Conservation (phyloP, 257 asterid species). For the Cruciata laevipes region DNA sequence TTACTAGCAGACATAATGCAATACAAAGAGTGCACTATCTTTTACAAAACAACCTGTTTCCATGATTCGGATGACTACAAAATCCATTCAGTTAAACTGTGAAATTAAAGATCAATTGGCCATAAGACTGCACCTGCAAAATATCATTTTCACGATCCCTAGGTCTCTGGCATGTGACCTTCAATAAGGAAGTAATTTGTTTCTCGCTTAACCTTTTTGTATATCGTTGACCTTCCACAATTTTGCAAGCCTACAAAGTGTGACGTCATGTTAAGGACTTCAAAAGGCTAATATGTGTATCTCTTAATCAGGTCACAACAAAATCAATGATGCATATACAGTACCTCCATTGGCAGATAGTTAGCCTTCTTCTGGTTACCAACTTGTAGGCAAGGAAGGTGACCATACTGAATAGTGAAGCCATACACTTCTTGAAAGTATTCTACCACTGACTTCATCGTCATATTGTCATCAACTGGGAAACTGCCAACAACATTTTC, state of each 20-base stretch:
- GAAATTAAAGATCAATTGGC: conserved; percentile 6
- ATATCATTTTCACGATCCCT: conserved; percentile 88
- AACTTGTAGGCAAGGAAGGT: conserved; percentile 99
- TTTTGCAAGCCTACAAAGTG: conserved; percentile 74
- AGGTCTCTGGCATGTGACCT: conserved; percentile 98
- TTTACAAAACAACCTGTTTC: neutral
- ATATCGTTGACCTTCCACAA: conserved; percentile 96
- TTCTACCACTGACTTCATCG: conserved; percentile 93
- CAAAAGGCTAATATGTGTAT: neutral
- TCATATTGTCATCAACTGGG: conserved; percentile 83
- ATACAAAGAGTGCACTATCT: neutral
- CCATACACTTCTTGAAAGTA: conserved; percentile 95
- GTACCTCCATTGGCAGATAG: conserved; percentile 98
- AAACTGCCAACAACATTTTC: conserved; percentile 39
- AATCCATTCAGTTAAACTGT: neutral
- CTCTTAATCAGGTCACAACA: neutral
- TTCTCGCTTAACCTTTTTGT: conserved; percentile 95
- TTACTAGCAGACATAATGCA: neutral
- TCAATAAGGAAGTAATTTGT: conserved; percentile 87
- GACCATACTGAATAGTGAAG: conserved; percentile 79
- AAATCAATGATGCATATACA: neutral
- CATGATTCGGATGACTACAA: neutral
- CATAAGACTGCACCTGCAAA: conserved; percentile 50
- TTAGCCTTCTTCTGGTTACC: conserved; percentile 99
- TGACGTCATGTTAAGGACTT: conserved; percentile 10